A percentile compares a stretch with the other conserved stretches of the same genome.
Conservation (phyloP, 345 rosid genomes). For the Gynandropsis gynandra region DNA sequence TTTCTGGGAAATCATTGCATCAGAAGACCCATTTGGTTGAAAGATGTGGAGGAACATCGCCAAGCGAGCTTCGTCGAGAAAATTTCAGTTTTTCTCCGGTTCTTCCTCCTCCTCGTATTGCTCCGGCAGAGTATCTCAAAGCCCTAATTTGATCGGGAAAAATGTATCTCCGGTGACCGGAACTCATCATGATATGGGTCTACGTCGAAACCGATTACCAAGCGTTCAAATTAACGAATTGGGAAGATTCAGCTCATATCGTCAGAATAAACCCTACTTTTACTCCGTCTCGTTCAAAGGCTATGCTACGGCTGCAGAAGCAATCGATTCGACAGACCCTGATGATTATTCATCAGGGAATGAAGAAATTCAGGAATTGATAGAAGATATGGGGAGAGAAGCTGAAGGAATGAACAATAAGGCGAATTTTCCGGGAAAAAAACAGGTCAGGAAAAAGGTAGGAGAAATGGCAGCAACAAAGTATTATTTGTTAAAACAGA, state of each 20-base stretch:
- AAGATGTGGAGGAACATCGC: slow-evolving; percentile 72
- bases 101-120: background rate
- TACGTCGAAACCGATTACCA: slow-evolving; percentile 3
- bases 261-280: slow-evolving; percentile 4
- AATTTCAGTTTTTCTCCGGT: slow-evolving; percentile 31
- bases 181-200: slow-evolving; percentile 4
- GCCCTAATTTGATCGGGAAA: background rate
- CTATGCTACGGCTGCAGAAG: slow-evolving; percentile 56
- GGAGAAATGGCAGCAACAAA: slow-evolving; percentile 53
- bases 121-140: background rate
- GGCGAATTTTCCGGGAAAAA: slow-evolving; percentile 25
- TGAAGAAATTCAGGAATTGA: slow-evolving; percentile 57
- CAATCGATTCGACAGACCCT: slow-evolving; percentile 43
- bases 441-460: slow-evolving; percentile 38
- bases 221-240: slow-evolving; percentile 22
- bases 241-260: slow-evolving; percentile 16
- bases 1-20: background rate
- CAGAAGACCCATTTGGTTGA: background rate
- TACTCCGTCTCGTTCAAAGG: slow-evolving; percentile 19
- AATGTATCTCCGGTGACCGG: background rate
- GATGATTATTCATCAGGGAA: slow-evolving; percentile 70
- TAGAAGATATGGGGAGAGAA: slow-evolving; percentile 36
- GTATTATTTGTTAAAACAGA: slow-evolving; percentile 40
- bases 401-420: slow-evolving; percentile 23
- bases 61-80: slow-evolving; percentile 38